Evolutionary conservation across 345 rosid genomes (phyloP).

Genomic region (Lenwebbia sp.): DNA sequence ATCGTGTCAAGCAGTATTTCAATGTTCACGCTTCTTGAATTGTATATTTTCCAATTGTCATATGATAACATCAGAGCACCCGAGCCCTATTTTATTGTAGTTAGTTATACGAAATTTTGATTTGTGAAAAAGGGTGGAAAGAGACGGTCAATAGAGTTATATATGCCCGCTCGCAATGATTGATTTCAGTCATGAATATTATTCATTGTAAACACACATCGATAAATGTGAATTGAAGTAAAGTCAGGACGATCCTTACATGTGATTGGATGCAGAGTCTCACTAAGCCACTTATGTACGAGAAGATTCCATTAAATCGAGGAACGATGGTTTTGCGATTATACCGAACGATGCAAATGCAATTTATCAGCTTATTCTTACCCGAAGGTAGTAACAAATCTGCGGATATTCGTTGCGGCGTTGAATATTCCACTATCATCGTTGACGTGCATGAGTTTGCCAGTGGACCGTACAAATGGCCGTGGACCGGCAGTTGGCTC

Average conservation of each 20-base stretch:
- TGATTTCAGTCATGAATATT: background rate
- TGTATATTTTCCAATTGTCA: rapidly evolving
- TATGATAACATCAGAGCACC: background rate
- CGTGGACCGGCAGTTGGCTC: background rate
- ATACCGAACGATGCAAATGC: background rate
- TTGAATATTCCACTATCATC: background rate
- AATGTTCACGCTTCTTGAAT: background rate
- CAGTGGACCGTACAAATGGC: background rate
- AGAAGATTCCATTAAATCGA: background rate
- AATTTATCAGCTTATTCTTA: background rate
- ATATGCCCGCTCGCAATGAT: no score
- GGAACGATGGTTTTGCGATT: background rate
- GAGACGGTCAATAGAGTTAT: no score
- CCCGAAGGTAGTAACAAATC: background rate
- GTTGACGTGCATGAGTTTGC: background rate
- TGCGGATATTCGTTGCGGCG: background rate
- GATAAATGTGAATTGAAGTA: background rate
- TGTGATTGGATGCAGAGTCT: background rate
- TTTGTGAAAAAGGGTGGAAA: background rate
- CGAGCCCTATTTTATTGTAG: rapidly evolving
- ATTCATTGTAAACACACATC: background rate
- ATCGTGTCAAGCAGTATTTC: background rate
- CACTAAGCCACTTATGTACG: background rate
- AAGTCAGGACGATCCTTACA: background rate
- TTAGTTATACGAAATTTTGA: background rate